These are phyloP conservation scores for Blastobotrys apis DNA, from an alignment of 1,139 yeast species.

Conservation along the genomic window DNA sequence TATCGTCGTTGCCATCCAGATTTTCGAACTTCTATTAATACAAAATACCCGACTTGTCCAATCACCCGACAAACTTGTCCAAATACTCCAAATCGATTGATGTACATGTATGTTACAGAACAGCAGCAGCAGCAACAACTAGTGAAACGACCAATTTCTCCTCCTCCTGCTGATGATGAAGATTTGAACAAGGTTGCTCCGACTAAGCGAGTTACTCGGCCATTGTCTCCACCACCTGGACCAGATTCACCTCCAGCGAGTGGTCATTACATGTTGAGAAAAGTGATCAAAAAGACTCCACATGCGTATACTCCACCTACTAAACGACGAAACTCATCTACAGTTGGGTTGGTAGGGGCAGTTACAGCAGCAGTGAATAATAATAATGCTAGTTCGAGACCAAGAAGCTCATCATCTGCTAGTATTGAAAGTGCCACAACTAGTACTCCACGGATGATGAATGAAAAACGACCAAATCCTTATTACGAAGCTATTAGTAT, in stretches of 20 bases:
- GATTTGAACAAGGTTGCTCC: slow-evolving; percentile 1
- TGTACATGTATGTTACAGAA: slow-evolving; percentile 25
- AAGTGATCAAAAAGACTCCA: slow-evolving; percentile 27
- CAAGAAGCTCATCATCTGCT: neutral
- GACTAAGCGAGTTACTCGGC: slow-evolving; percentile 15
- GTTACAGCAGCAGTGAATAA: neutral
- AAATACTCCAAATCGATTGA: slow-evolving; percentile 30
- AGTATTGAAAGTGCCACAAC: neutral
- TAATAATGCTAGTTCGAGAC: neutral
- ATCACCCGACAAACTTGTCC: slow-evolving; percentile 26
- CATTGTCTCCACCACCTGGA: slow-evolving; percentile 16
- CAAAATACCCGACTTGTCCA: slow-evolving; percentile 25
- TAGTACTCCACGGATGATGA: neutral
- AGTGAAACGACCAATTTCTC: slow-evolving; percentile 17
- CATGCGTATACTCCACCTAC: slow-evolving; percentile 27
- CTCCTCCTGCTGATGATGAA: slow-evolving; percentile 13
- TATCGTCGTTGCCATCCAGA: slow-evolving; percentile 32
- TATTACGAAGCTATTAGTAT: slow-evolving; percentile 10
- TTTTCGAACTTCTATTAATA: slow-evolving; percentile 15
- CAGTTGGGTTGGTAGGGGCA: neutral
- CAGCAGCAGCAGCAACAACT: slow-evolving; percentile 10
- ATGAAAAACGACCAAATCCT: slow-evolving; percentile 8
- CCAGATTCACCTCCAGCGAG: slow-evolving; percentile 12
- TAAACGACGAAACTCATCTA: slow-evolving; percentile 7
- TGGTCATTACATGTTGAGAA: slow-evolving; percentile 23